A percentile compares a stretch with the other conserved stretches of the same genome.
These are phyloP conservation scores for Pancytospora philotis DNA, from an alignment of 371 early-diverging fungal species.

Conservation along the genomic window DNA sequence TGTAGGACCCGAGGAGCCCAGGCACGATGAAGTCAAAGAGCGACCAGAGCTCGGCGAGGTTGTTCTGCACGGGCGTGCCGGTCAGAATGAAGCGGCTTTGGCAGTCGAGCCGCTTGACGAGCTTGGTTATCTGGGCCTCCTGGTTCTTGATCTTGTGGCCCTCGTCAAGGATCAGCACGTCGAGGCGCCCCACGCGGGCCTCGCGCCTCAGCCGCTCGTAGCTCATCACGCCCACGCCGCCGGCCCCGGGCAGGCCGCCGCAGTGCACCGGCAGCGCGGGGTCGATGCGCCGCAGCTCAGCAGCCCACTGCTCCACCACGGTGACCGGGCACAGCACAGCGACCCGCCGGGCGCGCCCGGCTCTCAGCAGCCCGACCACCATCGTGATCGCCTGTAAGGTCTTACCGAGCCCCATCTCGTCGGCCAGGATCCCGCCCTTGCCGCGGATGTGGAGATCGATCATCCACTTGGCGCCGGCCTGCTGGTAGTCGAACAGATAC, in stretches of 20 bases:
- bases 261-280: conserved; percentile 69
- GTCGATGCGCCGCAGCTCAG: conserved; percentile 86
- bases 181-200: conserved; percentile 68
- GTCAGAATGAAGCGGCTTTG: conserved; percentile 82
- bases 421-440: conserved; percentile 92
- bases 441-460: conserved; percentile 72
- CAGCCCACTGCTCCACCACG: conserved; percentile 86
- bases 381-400: conserved; percentile 92
- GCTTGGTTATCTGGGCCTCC: conserved; percentile 77
- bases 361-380: conserved; percentile 70
- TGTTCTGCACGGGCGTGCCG: conserved; percentile 96
- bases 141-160: conserved; percentile 98
- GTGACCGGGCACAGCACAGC: conserved; percentile 93
- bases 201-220: conserved; percentile 64
- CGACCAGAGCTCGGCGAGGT: conserved; percentile 93
- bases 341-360: conserved; percentile 67
- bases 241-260: conserved; percentile 74
- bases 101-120: conserved; percentile 73
- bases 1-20: conserved; percentile 75
- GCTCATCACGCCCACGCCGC: conserved; percentile 67
- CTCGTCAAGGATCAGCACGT: conserved; percentile 91
- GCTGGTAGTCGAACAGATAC: conserved; percentile 80
- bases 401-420: conserved; percentile 98
- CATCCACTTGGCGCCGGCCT: conserved; percentile 76
- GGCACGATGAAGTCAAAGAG: conserved; percentile 91